phyloP scores from a whole-genome alignment of 2,329 filamentous ascomycete genomes.

The Epicoccum nigrum region DNA sequence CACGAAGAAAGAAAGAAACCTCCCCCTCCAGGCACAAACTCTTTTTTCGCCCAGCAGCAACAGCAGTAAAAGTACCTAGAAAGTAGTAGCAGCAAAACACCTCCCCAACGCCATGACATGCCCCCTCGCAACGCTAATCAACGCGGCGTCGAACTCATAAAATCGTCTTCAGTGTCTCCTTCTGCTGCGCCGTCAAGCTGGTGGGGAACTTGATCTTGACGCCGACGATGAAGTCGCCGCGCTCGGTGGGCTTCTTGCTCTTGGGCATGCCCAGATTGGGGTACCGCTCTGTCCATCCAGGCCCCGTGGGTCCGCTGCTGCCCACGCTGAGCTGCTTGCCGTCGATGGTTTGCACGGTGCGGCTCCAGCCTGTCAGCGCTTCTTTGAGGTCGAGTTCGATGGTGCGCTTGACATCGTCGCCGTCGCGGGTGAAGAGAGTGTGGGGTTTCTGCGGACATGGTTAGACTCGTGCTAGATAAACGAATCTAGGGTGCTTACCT shows the following conservation, averaged over 20 bases:
- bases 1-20: not conserved
- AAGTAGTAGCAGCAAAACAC: not conserved
- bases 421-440: conserved; percentile 80
- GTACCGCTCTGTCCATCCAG: conserved; percentile 79
- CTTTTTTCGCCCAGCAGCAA: not conserved
- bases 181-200: conserved; percentile 76
- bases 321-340: conserved; percentile 81
- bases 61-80: no score
- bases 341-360: conserved; percentile 92
- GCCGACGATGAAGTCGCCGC: conserved; percentile 86
- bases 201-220: conserved; percentile 94
- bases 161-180: conserved; percentile 79
- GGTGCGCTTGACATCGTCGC: conserved; percentile 81
- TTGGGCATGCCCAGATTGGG: conserved; percentile 92
- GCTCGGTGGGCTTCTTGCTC: conserved; percentile 82
- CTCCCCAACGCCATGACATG: no score
- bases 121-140: not conserved
- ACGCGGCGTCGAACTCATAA: conserved; percentile 52
- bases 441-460: conserved; percentile 74
- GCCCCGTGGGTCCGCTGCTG: conserved; percentile 83
- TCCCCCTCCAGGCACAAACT: not conserved
- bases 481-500: conserved; percentile 77
- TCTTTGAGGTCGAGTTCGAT: conserved; percentile 90
- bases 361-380: conserved; percentile 89
- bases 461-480: conserved; percentile 22